These are phyloP conservation scores for Jamesozyma hellenica DNA, from an alignment of 805 yeast species.

Conservation along the genomic window DNA sequence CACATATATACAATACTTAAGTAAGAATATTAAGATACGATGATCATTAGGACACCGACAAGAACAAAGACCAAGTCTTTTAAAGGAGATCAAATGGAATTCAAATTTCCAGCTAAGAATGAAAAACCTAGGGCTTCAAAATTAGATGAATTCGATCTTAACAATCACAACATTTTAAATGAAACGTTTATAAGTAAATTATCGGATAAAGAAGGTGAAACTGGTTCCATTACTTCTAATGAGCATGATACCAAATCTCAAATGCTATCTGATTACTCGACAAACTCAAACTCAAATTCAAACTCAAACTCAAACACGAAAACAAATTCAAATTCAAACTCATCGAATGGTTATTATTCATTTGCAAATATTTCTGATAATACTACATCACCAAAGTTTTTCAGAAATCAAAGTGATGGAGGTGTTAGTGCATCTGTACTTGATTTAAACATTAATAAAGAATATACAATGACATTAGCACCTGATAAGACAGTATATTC, in stretches of 20 bases:
- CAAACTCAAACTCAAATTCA: constrained; percentile 11
- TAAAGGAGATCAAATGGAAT: constrained; percentile 32
- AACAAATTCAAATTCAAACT: constrained; percentile 15
- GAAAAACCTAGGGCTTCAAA: constrained; percentile 5
- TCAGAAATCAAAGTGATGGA: constrained; percentile 3
- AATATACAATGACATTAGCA: constrained; percentile 15
- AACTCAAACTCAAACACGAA: constrained; percentile 16
- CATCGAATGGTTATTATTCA: constrained; percentile 28
- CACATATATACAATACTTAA: too few relatives aligned
- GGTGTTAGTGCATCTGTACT: background rate
- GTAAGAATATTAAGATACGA: too few relatives aligned
- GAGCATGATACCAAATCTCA: constrained; percentile 21
- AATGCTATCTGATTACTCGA: constrained; percentile 24
- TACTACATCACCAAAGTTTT: constrained; percentile 21
- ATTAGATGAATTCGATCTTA: constrained; percentile 16
- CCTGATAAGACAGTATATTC: constrained; percentile 8
- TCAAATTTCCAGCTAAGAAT: constrained; percentile 32
- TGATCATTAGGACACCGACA: constrained; percentile 25
- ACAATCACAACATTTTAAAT: constrained; percentile 24
- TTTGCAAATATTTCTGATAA: constrained; percentile 32
- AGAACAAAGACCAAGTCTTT: constrained; percentile 32
- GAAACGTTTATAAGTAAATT: constrained; percentile 7
- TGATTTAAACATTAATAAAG: constrained; percentile 1
- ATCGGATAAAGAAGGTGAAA: background rate
- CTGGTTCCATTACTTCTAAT: background rate